Evolutionary conservation across 805 yeast genomes (phyloP), one percentile per base, ranked within the genome.

Genomic region (Spathaspora passalidarum): DNA sequence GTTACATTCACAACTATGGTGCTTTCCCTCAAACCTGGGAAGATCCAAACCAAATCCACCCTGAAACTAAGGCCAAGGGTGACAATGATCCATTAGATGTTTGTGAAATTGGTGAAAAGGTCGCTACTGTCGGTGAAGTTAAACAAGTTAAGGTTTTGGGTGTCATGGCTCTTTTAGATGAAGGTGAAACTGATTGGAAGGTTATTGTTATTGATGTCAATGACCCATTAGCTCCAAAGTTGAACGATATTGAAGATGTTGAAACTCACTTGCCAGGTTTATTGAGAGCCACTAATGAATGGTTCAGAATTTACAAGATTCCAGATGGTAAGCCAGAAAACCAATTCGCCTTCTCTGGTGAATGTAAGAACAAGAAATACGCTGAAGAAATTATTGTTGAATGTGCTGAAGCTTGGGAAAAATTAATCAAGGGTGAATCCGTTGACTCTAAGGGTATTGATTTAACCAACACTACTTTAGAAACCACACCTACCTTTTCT

Each of bases 181-280:
- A 91, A 67, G 97, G 97, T 55, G 99, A 94, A 72, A 78, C 96
- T 48, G 99, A 92, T 72, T 92, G 98, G 98, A 88, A 88, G 68
- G 74, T 88, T 25, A 79, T 88, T 48, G 88, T 78, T 16, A 84
- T 88, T 46, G 84, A 84, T 57, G 69, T 73, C 23, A 69, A 75
- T 44, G 95, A 88, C 62, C 84, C 87, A 39, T 60, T 84, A 59
- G 83, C 88, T 19, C 48, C 71, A 5, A 70, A 79, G 52, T 62
- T 88, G 47, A 72, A 82, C 56, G 82, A 78, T 60, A 74, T 88
- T 39, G 71, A 73, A 49, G 96, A 88, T 65, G 88, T 88, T 22
- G 81, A 82, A 49, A 63, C 64, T 20, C 69, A 75, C 51, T 75
- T 85, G 70, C 95, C 96, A 32, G 85, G 85, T n/a, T 69, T 87